Base-by-base conservation (phyloP, 1,284 basidiomycete species). In the Cutaneotrichosporon cavernicola region DNA sequence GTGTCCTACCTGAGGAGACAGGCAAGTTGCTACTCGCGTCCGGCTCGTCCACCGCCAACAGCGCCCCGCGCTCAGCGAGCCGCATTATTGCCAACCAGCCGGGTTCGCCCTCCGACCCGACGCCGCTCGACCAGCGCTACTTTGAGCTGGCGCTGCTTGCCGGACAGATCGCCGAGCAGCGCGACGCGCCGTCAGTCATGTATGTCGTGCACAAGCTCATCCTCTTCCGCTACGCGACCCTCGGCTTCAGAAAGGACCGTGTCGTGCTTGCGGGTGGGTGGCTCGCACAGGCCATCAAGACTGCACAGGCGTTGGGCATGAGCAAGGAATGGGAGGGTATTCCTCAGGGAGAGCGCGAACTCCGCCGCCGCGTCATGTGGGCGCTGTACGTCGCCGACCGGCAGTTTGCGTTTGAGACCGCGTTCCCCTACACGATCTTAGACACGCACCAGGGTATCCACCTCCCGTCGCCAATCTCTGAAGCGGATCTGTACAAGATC, bases 251-350 rank as follows among this genome's bases (percentile, higher is more conserved):
- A 30, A 65, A 65, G 56, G 74, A 76, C 61, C 66, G 65, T 40
- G 59, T 70, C 14, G 68, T 72, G 1, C 58, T 72, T 0, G 73
- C 73, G 1, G 76, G 74, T 18, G 69, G 70, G 26, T 74, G 70
- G 64, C 70, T 79, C 38, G 73, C 73, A 22, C 74, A 76, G 63
- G 76, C 71, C 49, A 74, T 79, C 67, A 76, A 75, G 63, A 68
- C 74, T 14, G 77, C 77, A 3, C 76, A 79, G 60, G 70, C 73
- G 5, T 65, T 76, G 46, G 74, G 73, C 9, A 69, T 79, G 73
- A 72, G 73, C 62, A 75, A 76, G 57, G 77, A 79, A 62, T 76
- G 73, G 71, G 74, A 77, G 51, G 74, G 75, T 18, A 66, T 76
- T 31, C 71, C 73, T 0, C 73, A 74, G 36, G 73, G 72, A 16